Base-by-base conservation (phyloP, 1,284 basidiomycete genomes). In the Pascua guehoae region DNA sequence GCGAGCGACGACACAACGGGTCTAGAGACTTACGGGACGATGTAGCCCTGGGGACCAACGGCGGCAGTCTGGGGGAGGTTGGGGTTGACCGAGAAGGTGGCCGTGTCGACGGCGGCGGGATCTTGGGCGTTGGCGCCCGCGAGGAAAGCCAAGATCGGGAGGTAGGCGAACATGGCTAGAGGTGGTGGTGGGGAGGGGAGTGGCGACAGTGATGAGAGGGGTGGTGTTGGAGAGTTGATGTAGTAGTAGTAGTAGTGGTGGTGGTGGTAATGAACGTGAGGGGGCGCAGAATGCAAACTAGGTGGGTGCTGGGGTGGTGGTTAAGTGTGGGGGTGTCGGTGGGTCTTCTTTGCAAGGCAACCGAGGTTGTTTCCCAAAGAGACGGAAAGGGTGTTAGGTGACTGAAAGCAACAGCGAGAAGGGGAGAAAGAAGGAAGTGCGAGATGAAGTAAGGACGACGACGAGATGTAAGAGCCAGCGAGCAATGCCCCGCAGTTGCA, bases 11-110 rank as follows among this genome's bases (percentile, higher is more conserved):
- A 32, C 24, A 7, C 24, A 32, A 32, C 24, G 24, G 7, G 24
- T 32, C 24, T 3, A 32, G 24, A 37, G 1, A 75, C 75, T 66
- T 45, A 77, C 75, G 73, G 70, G 54, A 77, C 68, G 15, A 61
- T 55, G 58, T 69, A 71, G 16, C 73, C 71, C 12, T 51, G 18
- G 37, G 68, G 67, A 12, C 61, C 64, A 15, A 65, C 60, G 14
- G 58, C 60, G 32, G 71, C 65, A 12, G 65, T 65, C 48, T 69
- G 55, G 8, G 71, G 69, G 43, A 75, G 50, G 37, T 66, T 63
- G 5, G 66, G 52, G 53, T 68, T 56, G 49, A 70, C 56, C 5
- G 56, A 54, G 8, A 41, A 32, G 2, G 56, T 32, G 24, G 4
- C 24, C 24, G 24, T 46, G 45, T 36, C 41, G 15, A 49, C 18